These are phyloP conservation scores for Monilinia polystroma DNA, from an alignment of 2,329 filamentous ascomycete species.

Conservation along the genomic window DNA sequence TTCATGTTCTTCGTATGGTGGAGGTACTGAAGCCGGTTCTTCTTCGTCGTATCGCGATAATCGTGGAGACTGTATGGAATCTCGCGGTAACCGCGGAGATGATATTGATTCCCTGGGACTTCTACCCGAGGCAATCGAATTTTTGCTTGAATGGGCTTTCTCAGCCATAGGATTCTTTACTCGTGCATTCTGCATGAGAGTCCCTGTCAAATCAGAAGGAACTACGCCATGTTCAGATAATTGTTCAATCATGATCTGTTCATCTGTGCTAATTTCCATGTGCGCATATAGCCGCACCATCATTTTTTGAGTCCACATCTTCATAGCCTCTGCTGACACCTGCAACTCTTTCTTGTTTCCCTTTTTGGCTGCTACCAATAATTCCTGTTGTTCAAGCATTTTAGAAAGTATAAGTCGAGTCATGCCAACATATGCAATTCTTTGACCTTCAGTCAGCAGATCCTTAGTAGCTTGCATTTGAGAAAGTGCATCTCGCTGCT, in stretches of 20 bases:
- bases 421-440: slow-evolving; percentile 92
- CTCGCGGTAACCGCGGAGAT: slow-evolving; percentile 32
- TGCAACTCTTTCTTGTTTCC: slow-evolving; percentile 70
- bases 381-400: slow-evolving; percentile 69
- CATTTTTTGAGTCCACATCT: slow-evolving; percentile 98
- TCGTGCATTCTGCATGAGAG: slow-evolving; percentile 86
- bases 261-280: slow-evolving; percentile 90
- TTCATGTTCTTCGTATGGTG: slow-evolving; percentile 62
- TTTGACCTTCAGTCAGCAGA: slow-evolving; percentile 89
- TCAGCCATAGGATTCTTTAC: slow-evolving; percentile 89
- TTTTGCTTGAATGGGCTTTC: slow-evolving; percentile 38
- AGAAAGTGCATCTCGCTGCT: slow-evolving; percentile 78
- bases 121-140: slow-evolving; percentile 32
- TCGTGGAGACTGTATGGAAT: slow-evolving; percentile 28
- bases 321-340: slow-evolving; percentile 71
- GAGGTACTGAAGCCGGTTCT: slow-evolving; percentile 51
- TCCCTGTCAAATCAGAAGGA: slow-evolving; percentile 76
- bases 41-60: slow-evolving; percentile 43
- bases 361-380: slow-evolving; percentile 54
- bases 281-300: slow-evolving; percentile 93
- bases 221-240: slow-evolving; percentile 88
- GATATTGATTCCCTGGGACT: slow-evolving; percentile 43
- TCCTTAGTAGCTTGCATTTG: slow-evolving; percentile 97
- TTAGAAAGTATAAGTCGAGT: slow-evolving; percentile 76
- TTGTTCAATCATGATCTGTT: slow-evolving; percentile 99